These are phyloP conservation scores for Carex pumila DNA, from an alignment of 176 grass and related monocot genomes.

Conservation along the genomic window DNA sequence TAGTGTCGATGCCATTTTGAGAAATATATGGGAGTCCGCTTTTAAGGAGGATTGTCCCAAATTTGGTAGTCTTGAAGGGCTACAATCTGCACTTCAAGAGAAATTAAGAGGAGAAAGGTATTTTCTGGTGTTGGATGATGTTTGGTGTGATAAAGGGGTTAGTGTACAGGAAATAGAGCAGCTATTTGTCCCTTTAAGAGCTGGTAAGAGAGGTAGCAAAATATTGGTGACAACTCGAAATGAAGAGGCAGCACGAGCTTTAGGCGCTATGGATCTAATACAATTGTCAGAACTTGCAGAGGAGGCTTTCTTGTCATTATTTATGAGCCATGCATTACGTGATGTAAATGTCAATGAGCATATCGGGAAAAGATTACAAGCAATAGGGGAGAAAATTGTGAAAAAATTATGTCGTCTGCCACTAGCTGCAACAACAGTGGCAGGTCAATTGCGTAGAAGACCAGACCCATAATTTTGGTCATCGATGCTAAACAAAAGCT, in stretches of 20 bases:
- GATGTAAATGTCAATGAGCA: not conserved
- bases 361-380: not conserved
- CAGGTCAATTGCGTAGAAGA: not conserved
- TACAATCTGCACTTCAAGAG: too few species aligned
- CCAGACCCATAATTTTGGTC: not conserved
- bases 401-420: constrained; percentile 13
- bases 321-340: constrained; percentile 17
- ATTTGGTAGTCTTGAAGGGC: too few species aligned
- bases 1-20: not conserved
- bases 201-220: constrained; percentile 1
- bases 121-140: constrained; percentile 10
- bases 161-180: not conserved
- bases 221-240: constrained; percentile 25
- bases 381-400: not conserved
- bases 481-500: not conserved
- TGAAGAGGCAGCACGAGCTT: not conserved
- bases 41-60: not conserved
- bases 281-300: not conserved
- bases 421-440: constrained; percentile 11
- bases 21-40: constrained; percentile 7
- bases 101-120: not conserved
- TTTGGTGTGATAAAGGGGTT: not conserved
- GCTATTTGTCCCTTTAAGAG: not conserved
- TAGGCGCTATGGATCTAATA: not conserved
- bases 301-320: not conserved